Base-by-base conservation (phyloP, 148 eudicot species). In the Rhododendron henanense region DNA sequence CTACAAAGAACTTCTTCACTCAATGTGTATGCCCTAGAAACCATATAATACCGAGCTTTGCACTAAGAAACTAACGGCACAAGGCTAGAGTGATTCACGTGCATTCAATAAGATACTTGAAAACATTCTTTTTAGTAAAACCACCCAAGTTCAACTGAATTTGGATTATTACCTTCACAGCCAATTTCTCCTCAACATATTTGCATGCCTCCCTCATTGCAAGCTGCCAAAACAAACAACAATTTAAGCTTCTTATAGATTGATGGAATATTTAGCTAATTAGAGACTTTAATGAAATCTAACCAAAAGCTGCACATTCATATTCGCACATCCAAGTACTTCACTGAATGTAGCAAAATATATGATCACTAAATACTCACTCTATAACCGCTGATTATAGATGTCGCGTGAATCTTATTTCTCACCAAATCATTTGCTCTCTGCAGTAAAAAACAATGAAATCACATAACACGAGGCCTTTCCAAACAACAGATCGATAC, bases 131-230 rank as follows among this genome's bases (percentile, higher is more conserved):
- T n/a, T 41, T 47, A 48, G 25, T 19, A 14, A 83, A 83, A 13
- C 33, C 28, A 19, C 53, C 53, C 71, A 21, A 18, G 41, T 14
- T 45, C 8, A 50, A 73, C 47, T 44, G 57, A 48, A 74, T 25
- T 41, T 73, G 8, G 41, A 85, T 41, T 21, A 39, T 50, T 93
- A 97, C 99, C 99, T 92, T 93, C 85, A 94, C 94, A 23, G 98
- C 90, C 89, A 97, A 85, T 81, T 97, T 97, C 85, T 97, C 98
- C n/a, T 97, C 98, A 86, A 97, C 90, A 86, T 97, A 97, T 88
- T 97, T 97, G 94, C 98, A 95, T 79, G 99, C 98, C 91, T 97
- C 99, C 89, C 98, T 91, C 99, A 97, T 97, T n/a, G 98, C 98
- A 89, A 97, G 98, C 99, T 97, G 96, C 53, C 86, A 86, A 53